Percentiles rank a stretch among this genome's conserved stretches.
Evolutionary conservation across 202 grass and related monocot genomes (phyloP).

Genomic region (Setaria italica): DNA sequence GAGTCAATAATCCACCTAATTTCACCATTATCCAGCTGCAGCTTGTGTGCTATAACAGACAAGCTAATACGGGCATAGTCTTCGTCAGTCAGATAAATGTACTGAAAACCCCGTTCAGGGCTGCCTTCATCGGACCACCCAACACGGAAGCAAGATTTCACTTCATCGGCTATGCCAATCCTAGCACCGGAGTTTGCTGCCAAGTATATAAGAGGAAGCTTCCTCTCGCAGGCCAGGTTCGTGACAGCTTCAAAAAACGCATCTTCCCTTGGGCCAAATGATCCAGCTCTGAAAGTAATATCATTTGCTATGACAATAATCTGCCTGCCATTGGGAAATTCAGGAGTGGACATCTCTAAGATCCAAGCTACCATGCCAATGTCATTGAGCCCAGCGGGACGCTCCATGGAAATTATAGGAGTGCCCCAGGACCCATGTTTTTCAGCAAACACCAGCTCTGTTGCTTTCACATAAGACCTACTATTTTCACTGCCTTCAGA

Average conservation of each 20-base stretch:
- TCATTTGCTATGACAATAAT: slow-evolving; percentile 85
- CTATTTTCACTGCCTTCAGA: slow-evolving; percentile 26
- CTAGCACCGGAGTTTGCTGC: slow-evolving; percentile 82
- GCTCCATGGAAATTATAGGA: slow-evolving; percentile 62
- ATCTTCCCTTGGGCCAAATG: slow-evolving; percentile 86
- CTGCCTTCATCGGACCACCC: slow-evolving; percentile 66
- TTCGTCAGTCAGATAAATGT: slow-evolving; percentile 73
- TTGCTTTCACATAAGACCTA: slow-evolving; percentile 57
- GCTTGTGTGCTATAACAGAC: slow-evolving; percentile 77
- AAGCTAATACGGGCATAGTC: slow-evolving; percentile 59
- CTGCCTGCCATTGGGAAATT: slow-evolving; percentile 73
- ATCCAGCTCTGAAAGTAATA: slow-evolving; percentile 81
- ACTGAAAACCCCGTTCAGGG: slow-evolving; percentile 75
- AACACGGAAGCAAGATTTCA: slow-evolving; percentile 80
- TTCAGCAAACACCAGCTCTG: slow-evolving; percentile 66
- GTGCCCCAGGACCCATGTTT: slow-evolving; percentile 72
- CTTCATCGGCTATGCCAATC: slow-evolving; percentile 77
- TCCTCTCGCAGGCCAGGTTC: slow-evolving; percentile 75
- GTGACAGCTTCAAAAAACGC: slow-evolving; percentile 89
- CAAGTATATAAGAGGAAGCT: slow-evolving; percentile 81
- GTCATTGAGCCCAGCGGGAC: slow-evolving; percentile 73
- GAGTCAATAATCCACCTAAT: slow-evolving; percentile 76
- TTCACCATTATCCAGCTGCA: slow-evolving; percentile 66
- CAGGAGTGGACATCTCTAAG: slow-evolving; percentile 77
- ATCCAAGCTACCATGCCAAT: slow-evolving; percentile 82